These are phyloP conservation scores for Albifimbria verrucaria DNA, from an alignment of 2,329 filamentous ascomycete genomes.

Conservation along the genomic window DNA sequence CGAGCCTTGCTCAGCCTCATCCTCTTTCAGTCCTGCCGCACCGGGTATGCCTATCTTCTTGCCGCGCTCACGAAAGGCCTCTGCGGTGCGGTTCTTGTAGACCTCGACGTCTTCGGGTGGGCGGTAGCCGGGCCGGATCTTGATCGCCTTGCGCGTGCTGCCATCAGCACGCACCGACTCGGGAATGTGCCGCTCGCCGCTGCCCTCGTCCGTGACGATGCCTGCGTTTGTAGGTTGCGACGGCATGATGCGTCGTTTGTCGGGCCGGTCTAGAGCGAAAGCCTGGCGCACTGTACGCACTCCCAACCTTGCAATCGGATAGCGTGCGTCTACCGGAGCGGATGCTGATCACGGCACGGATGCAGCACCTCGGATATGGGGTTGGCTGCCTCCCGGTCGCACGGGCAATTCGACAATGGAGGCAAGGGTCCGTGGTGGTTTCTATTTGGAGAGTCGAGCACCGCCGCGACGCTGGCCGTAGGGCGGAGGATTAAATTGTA, in stretches of 20 bases:
- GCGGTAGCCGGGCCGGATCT: constrained; percentile 86
- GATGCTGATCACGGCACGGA: too few species aligned
- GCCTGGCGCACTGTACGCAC: background rate
- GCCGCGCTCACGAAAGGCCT: constrained; percentile 75
- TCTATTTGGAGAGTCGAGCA: too few species aligned
- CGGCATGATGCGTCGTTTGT: constrained; percentile 34
- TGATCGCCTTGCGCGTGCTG: constrained; percentile 89
- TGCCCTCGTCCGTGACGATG: constrained; percentile 71
- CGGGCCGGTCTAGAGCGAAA: background rate
- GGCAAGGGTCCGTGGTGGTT: too few species aligned
- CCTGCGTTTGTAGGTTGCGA: constrained; percentile 59
- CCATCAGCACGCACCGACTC: constrained; percentile 84
- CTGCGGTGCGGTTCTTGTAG: constrained; percentile 90
- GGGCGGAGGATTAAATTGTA: too few species aligned
- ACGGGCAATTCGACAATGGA: too few species aligned
- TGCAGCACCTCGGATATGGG: too few species aligned
- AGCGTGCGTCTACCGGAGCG: too few species aligned
- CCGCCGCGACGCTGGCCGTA: too few species aligned
- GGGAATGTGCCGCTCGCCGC: constrained; percentile 85
- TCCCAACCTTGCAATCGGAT: too few species aligned
- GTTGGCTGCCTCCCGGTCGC: too few species aligned
- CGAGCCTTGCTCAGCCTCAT: constrained; percentile 43
- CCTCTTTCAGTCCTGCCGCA: constrained; percentile 56
- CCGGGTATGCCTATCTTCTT: constrained; percentile 66
- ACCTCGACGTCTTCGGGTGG: constrained; percentile 94